phyloP scores from a whole-genome alignment of 495 filamentous ascomycete genomes.

The Xylaria longipes region DNA sequence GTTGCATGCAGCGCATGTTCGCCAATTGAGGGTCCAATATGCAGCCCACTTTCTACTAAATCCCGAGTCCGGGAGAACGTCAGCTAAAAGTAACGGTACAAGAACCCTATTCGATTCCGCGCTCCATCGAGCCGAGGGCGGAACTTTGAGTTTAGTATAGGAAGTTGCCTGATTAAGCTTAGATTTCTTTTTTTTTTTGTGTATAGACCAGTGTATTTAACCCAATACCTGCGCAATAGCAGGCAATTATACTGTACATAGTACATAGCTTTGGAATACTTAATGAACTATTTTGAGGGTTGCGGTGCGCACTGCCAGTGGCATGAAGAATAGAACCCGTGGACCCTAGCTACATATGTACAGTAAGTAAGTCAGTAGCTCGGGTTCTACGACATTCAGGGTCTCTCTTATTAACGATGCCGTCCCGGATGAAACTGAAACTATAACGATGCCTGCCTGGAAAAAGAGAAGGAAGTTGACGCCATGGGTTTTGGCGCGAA shows the following conservation, averaged over 20 bases:
- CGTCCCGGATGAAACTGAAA: background rate
- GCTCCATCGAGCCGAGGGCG: constrained; percentile 1
- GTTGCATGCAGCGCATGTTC: background rate
- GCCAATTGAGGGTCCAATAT: constrained; percentile 8
- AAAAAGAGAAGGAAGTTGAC: background rate
- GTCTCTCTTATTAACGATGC: background rate
- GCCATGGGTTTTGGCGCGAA: constrained; percentile 17
- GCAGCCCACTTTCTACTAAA: constrained; percentile 16
- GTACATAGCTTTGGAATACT: too few species aligned
- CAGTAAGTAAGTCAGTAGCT: background rate
- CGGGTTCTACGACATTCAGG: constrained; percentile 20
- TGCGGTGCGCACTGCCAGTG: background rate
- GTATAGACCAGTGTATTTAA: background rate
- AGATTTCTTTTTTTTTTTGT: background rate
- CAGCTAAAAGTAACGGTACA: constrained; percentile 15
- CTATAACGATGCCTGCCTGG: background rate
- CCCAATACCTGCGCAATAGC: background rate
- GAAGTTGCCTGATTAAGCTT: background rate
- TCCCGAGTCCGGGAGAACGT: constrained; percentile 10
- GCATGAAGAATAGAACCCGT: background rate
- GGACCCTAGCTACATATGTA: constrained; percentile 6
- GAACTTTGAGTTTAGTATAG: too few species aligned
- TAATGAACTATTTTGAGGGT: background rate
- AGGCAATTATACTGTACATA: background rate
- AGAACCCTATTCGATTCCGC: background rate